A percentile compares a stretch with the other conserved stretches of the same genome.
phyloP scores from a whole-genome alignment of 208 protist species.

The Trypanosoma avium region DNA sequence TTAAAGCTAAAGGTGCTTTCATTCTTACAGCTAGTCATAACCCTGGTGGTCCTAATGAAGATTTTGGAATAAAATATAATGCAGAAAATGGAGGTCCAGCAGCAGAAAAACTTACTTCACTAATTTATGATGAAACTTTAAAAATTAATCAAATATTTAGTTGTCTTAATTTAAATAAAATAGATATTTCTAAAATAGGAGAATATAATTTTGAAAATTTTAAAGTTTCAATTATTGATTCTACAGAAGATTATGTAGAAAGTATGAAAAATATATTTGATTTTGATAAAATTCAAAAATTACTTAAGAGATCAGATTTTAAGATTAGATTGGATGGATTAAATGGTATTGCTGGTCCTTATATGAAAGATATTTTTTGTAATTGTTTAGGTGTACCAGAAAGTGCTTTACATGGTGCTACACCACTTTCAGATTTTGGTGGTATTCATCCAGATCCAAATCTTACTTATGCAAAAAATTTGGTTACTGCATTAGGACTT shows the following conservation, averaged over 20 bases:
- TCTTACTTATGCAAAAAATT: slow-evolving; percentile 94
- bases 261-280: slow-evolving; percentile 96
- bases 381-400: slow-evolving; percentile 83
- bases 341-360: slow-evolving; percentile 95
- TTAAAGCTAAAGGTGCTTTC: slow-evolving; percentile 84
- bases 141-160: slow-evolving; percentile 64
- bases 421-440: slow-evolving; percentile 92
- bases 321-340: slow-evolving; percentile 92
- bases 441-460: slow-evolving; percentile 98
- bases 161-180: slow-evolving; percentile 44
- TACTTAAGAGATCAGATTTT: slow-evolving; percentile 85
- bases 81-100: slow-evolving; percentile 96
- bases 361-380: slow-evolving; percentile 91
- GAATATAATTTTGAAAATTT: slow-evolving; percentile 52
- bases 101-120: slow-evolving; percentile 92
- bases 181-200: slow-evolving; percentile 60
- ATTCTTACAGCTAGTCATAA: slow-evolving; percentile 99
- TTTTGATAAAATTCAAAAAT: slow-evolving; percentile 75
- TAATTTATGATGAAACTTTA: slow-evolving; percentile 91
- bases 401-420: slow-evolving; percentile 50
- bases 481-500: slow-evolving; percentile 91
- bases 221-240: slow-evolving; percentile 92
- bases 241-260: slow-evolving; percentile 85
- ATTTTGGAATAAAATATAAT: slow-evolving; percentile 99
- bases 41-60: slow-evolving; percentile 94